Percentiles rank a stretch among this genome's conserved stretches.
phyloP scores from a whole-genome alignment of 345 rosid species.

The Sisymbrium altissimum region DNA sequence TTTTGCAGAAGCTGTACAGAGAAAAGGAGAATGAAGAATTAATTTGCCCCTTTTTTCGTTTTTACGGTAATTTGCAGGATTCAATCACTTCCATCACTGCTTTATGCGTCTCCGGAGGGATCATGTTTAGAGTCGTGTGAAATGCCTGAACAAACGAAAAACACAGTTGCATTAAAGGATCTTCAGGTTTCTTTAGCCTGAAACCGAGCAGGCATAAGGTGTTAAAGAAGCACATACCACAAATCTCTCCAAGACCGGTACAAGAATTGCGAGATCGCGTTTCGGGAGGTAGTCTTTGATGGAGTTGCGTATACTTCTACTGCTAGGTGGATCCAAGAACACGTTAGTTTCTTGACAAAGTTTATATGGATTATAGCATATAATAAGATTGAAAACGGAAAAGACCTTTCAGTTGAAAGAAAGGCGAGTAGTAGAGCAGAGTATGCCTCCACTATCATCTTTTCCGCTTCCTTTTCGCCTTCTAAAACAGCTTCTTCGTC shows the following conservation, averaged over 20 bases:
- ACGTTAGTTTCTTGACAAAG: conserved; percentile 12
- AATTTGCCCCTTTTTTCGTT: conserved; percentile 15
- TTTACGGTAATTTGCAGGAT: conserved; percentile 66
- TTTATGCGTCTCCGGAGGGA: conserved; percentile 88
- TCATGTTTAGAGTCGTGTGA: conserved; percentile 86
- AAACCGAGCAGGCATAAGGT: conserved; percentile 1
- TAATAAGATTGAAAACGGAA: background rate
- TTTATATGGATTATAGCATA: background rate
- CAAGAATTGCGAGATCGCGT: conserved; percentile 57
- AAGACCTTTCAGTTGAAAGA: conserved; percentile 92
- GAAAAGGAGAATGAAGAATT: conserved; percentile 19
- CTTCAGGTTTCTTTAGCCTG: background rate
- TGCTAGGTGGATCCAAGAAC: conserved; percentile 38
- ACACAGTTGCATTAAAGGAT: conserved; percentile 2
- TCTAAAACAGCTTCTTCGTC: conserved; percentile 74
- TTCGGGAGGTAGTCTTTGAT: conserved; percentile 80
- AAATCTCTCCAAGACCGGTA: conserved; percentile 96
- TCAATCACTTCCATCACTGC: conserved; percentile 89
- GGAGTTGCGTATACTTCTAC: conserved; percentile 65
- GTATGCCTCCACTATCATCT: conserved; percentile 97
- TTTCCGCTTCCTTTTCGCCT: conserved; percentile 98
- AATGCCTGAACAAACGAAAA: conserved; percentile 55
- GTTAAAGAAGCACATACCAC: conserved; percentile 61
- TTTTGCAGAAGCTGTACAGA: conserved; percentile 50
- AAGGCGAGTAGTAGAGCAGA: conserved; percentile 93